Evolutionary conservation across 192 early-diverging fungal genomes (phyloP).

Genomic region (Nowakowskiella sp.): DNA sequence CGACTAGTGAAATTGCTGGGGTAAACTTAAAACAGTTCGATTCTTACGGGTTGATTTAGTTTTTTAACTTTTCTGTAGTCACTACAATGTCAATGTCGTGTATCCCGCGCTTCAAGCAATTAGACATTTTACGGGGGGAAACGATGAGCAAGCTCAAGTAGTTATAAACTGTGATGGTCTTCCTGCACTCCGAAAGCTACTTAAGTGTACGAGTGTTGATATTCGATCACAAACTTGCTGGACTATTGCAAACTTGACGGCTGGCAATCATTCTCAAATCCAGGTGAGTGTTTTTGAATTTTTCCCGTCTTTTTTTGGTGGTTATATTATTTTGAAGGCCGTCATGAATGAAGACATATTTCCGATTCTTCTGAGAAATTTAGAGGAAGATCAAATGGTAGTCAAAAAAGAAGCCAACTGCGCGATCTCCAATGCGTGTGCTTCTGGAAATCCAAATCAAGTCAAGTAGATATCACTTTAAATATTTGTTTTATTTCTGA

Average conservation of each 20-base stretch:
- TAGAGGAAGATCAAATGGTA: constrained; percentile 88
- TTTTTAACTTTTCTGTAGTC: constrained; percentile 22
- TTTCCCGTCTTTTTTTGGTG: neutral
- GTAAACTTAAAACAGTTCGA: constrained; percentile 18
- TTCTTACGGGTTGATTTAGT: neutral
- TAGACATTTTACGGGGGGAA: constrained; percentile 97
- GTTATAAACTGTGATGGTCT: constrained; percentile 87
- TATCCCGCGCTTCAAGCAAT: constrained; percentile 94
- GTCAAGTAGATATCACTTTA: constrained; percentile 52
- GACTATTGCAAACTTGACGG: constrained; percentile 99
- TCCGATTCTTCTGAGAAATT: constrained; percentile 79
- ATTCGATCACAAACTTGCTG: constrained; percentile 99
- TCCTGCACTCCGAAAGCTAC: constrained; percentile 65
- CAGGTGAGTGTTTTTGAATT: constrained; percentile 26
- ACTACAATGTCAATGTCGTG: constrained; percentile 80
- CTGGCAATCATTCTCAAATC: constrained; percentile 88
- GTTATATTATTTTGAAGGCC: constrained; percentile 55
- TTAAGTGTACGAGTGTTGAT: constrained; percentile 82
- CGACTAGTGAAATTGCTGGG: constrained; percentile 89
- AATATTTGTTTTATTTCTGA: neutral
- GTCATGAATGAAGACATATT: constrained; percentile 94
- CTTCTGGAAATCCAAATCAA: constrained; percentile 90
- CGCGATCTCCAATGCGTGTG: constrained; percentile 97
- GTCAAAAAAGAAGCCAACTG: constrained; percentile 99
- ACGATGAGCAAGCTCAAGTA: constrained; percentile 94